Percentiles rank a stretch among this genome's conserved stretches.
These are phyloP conservation scores for Colletotrichum somersetense DNA, from an alignment of 2,329 filamentous ascomycete genomes.

Conservation along the genomic window DNA sequence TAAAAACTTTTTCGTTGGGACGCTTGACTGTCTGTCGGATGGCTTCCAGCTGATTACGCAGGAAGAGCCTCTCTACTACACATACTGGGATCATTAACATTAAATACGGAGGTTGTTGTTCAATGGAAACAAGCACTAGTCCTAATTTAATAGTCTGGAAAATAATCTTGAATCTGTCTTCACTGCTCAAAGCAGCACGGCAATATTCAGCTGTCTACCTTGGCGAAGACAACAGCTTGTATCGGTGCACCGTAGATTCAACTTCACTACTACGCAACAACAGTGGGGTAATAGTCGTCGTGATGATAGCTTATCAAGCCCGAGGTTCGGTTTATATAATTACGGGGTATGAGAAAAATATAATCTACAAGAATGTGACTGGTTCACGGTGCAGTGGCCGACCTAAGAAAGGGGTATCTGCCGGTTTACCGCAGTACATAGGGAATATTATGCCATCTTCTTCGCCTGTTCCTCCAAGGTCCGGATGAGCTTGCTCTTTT, in stretches of 20 bases:
- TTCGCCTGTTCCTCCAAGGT: slow-evolving; percentile 40
- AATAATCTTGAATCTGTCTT: background rate
- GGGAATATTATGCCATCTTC: slow-evolving; percentile 24
- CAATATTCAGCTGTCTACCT: background rate
- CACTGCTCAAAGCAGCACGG: background rate
- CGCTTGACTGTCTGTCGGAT: background rate
- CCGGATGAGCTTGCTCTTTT: slow-evolving; percentile 39
- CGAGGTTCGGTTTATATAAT: no score
- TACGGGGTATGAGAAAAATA: background rate
- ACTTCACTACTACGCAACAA: slow-evolving; percentile 9
- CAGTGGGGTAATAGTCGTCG: fast-evolving
- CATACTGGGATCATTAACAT: background rate
- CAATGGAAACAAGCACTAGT: no score
- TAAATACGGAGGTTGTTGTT: background rate
- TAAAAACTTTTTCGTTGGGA: background rate
- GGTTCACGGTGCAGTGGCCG: slow-evolving; percentile 26
- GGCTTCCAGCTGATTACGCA: no score
- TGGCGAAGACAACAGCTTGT: background rate
- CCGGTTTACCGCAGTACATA: slow-evolving; percentile 10
- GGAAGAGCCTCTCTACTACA: background rate
- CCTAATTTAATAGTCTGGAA: background rate
- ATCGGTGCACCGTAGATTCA: background rate
- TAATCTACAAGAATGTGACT: slow-evolving; percentile 22
- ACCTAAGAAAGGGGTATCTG: slow-evolving; percentile 37
- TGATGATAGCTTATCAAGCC: background rate